Percentiles rank a stretch among this genome's conserved stretches.
Evolutionary conservation across 306 rosid genomes (phyloP).

Genomic region (Medicago arabica): DNA sequence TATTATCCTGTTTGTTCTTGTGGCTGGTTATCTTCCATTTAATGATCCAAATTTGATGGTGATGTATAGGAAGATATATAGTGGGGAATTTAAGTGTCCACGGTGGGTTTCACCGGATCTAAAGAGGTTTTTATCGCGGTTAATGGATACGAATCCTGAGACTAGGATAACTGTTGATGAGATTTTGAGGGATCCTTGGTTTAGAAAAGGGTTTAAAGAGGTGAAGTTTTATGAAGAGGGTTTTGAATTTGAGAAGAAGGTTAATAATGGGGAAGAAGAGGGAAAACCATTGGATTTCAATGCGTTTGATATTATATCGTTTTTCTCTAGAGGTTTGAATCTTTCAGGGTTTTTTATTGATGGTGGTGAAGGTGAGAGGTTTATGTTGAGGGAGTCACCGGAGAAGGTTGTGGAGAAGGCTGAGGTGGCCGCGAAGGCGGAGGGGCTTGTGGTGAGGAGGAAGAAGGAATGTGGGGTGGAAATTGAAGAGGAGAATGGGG

Average conservation of each 20-base stretch:
- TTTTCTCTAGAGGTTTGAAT: constrained; percentile 63
- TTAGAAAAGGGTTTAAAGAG: constrained; percentile 56
- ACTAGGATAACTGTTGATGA: constrained; percentile 66
- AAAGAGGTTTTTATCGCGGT: constrained; percentile 52
- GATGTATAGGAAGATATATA: constrained; percentile 74
- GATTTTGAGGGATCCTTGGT: constrained; percentile 67
- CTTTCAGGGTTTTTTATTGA: constrained; percentile 58
- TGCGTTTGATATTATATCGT: constrained; percentile 72
- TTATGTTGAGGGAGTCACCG: constrained; percentile 45
- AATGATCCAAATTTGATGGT: constrained; percentile 77
- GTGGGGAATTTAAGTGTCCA: constrained; percentile 72
- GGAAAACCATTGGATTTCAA: constrained; percentile 52
- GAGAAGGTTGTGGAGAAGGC: constrained; percentile 51
- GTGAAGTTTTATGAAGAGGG: constrained; percentile 46
- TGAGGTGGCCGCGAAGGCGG: constrained; percentile 47
- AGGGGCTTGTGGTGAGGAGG: constrained; percentile 53
- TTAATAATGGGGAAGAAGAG: constrained; percentile 22
- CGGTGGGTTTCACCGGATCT: constrained; percentile 69
- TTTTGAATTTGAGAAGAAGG: constrained; percentile 24
- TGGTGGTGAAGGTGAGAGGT: constrained; percentile 44
- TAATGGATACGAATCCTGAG: constrained; percentile 65
- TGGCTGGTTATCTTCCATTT: constrained; percentile 76
- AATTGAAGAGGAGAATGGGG: constrained; percentile 51
- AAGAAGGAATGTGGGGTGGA: constrained; percentile 59
- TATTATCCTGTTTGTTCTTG: constrained; percentile 61